A percentile compares a stretch with the other conserved stretches of the same genome.
These are phyloP conservation scores for Pseudopithomyces maydicus DNA, from an alignment of 2,329 filamentous ascomycete genomes.

Conservation along the genomic window DNA sequence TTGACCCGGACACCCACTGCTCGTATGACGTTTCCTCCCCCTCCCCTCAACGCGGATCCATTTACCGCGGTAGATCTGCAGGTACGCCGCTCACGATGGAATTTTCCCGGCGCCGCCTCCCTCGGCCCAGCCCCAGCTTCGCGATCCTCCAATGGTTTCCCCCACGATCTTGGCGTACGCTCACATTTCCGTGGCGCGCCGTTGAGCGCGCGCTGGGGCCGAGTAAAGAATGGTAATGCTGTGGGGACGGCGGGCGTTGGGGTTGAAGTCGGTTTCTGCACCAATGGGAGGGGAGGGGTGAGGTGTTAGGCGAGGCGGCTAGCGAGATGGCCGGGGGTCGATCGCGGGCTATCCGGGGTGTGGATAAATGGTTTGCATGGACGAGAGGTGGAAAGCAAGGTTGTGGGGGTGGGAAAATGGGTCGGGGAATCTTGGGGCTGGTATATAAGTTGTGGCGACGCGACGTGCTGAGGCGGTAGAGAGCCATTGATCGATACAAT, in stretches of 20 bases:
- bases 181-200: neutral
- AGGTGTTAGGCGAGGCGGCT: neutral
- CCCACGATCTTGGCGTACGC: constrained; percentile 1
- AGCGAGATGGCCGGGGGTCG: too few relatives aligned
- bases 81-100: neutral
- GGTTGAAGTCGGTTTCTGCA: neutral
- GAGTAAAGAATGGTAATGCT: neutral
- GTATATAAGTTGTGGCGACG: too few relatives aligned
- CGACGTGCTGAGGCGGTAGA: too few relatives aligned
- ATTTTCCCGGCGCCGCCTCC: constrained; percentile 1
- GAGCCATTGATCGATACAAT: neutral
- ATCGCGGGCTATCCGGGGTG: neutral
- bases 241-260: neutral
- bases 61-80: constrained; percentile 3
- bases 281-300: neutral
- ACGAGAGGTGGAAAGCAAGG: neutral
- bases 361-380: neutral
- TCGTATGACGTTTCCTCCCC: neutral
- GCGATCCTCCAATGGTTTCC: neutral
- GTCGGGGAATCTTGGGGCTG: too few relatives aligned
- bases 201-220: neutral
- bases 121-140: neutral
- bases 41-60: neutral
- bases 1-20: neutral
- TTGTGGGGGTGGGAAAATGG: neutral